These are phyloP conservation scores for Streptanthus diversifolius DNA, from an alignment of 345 rosid genomes.

Conservation along the genomic window DNA sequence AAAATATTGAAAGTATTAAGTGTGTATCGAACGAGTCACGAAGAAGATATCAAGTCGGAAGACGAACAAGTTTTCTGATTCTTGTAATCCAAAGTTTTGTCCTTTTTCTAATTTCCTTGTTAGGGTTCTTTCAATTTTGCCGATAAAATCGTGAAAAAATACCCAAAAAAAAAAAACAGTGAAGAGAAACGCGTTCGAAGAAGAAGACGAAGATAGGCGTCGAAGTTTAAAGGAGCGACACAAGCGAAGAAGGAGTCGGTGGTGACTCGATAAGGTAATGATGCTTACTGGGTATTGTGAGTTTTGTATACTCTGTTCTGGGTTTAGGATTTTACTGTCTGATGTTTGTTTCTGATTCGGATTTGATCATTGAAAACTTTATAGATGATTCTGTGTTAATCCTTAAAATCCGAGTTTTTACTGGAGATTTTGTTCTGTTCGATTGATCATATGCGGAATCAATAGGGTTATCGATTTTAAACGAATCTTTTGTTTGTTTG, in stretches of 20 bases:
- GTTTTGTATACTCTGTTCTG: conserved; percentile 21
- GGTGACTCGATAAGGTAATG: conserved; percentile 23
- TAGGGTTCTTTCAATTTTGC: conserved; percentile 28
- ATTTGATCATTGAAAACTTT: conserved; percentile 12
- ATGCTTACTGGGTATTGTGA: conserved; percentile 9
- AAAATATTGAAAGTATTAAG: not conserved
- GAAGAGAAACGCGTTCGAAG: not conserved
- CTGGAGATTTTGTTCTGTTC: conserved; percentile 17
- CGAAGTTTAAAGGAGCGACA: not conserved
- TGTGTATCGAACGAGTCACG: conserved; percentile 26
- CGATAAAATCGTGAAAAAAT: not conserved
- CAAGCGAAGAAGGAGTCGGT: not conserved
- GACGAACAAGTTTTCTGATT: not conserved
- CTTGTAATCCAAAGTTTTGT: not conserved
- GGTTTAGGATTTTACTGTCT: conserved; percentile 1
- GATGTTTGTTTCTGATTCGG: not conserved
- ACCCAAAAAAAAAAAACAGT: not conserved
- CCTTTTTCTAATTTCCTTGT: not conserved
- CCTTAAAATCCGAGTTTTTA: not conserved
- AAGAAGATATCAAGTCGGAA: conserved; percentile 15
- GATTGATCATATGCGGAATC: conserved; percentile 17
- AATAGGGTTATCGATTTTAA: not conserved
- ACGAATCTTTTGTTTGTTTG: not conserved
- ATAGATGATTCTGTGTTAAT: not conserved
- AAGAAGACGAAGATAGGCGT: not conserved